These are phyloP conservation scores for Agroathelia rolfsii DNA, from an alignment of 1,284 basidiomycete genomes.

Conservation along the genomic window DNA sequence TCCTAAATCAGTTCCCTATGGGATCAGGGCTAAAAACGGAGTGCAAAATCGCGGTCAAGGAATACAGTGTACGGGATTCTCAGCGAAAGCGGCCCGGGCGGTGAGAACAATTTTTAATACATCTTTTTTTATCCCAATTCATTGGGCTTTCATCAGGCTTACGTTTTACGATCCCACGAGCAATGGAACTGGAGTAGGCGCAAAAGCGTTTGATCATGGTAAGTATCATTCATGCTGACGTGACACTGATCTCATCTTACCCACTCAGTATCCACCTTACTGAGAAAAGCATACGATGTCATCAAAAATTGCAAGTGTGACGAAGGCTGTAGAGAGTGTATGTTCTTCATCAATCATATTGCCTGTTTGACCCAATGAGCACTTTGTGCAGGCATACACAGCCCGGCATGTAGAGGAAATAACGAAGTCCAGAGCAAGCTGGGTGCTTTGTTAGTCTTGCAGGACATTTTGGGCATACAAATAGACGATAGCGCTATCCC, in stretches of 20 bases:
- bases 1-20: constrained; percentile 72
- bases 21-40: constrained; percentile 73
- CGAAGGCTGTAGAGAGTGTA: constrained; percentile 69
- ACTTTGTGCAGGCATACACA: constrained; percentile 44
- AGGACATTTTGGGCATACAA: constrained; percentile 44
- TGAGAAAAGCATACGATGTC: constrained; percentile 52
- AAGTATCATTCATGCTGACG: constrained; percentile 9
- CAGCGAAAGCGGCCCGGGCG: constrained; percentile 69
- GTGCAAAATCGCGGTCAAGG: constrained; percentile 77
- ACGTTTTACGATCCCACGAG: constrained; percentile 78
- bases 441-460: constrained; percentile 64
- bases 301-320: constrained; percentile 64
- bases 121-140: not conserved
- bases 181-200: constrained; percentile 61
- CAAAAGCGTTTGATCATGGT: constrained; percentile 82
- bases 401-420: constrained; percentile 50
- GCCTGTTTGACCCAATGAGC: constrained; percentile 1
- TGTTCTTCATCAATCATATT: constrained; percentile 16
- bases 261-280: constrained; percentile 43
- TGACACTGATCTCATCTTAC: constrained; percentile 3
- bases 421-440: constrained; percentile 62
- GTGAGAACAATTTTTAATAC: constrained; percentile 23
- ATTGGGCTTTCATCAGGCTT: constrained; percentile 37
- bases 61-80: constrained; percentile 53
- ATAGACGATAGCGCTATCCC: constrained; percentile 40